Percentiles rank a stretch among this genome's conserved stretches.
These are phyloP conservation scores for Geotrichum macrosporum DNA, from an alignment of 1,139 yeast genomes.

Conservation along the genomic window DNA sequence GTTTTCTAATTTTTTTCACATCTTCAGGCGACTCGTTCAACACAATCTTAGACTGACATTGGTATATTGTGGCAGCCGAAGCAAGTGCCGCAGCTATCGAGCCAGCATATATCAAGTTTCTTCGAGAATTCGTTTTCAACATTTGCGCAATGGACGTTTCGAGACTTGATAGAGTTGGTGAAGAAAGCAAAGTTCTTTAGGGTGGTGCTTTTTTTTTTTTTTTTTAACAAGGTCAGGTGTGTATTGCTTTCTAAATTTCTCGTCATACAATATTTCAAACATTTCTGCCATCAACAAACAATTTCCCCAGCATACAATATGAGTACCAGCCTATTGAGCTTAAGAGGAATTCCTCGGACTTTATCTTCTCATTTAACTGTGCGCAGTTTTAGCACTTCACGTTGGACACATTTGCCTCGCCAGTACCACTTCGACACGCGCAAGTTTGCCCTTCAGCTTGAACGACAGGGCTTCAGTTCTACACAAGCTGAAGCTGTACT, in stretches of 20 bases:
- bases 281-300: no score
- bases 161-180: no score
- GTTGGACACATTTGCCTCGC: conserved; percentile 15
- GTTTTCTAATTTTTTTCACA: conserved; percentile 6
- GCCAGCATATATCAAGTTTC: conserved; percentile 7
- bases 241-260: no score
- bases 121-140: conserved; percentile 8
- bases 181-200: no score
- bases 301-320: no score
- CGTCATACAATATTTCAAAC: no score
- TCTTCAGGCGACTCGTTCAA: conserved; percentile 12
- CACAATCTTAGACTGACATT: neutral
- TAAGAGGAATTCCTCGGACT: neutral
- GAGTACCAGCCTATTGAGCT: no score
- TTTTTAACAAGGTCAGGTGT: no score
- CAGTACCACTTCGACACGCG: conserved; percentile 66
- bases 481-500: conserved; percentile 82
- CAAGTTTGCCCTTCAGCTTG: conserved; percentile 63
- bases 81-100: conserved; percentile 8
- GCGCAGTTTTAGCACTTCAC: neutral
- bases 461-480: conserved; percentile 64
- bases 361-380: neutral
- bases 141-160: conserved; percentile 4
- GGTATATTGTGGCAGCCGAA: conserved; percentile 6
- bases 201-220: no score